A percentile compares a stretch with the other conserved stretches of the same genome.
Conservation (phyloP, 2,329 filamentous ascomycete genomes). For the Pseudogymnoascus sp. region DNA sequence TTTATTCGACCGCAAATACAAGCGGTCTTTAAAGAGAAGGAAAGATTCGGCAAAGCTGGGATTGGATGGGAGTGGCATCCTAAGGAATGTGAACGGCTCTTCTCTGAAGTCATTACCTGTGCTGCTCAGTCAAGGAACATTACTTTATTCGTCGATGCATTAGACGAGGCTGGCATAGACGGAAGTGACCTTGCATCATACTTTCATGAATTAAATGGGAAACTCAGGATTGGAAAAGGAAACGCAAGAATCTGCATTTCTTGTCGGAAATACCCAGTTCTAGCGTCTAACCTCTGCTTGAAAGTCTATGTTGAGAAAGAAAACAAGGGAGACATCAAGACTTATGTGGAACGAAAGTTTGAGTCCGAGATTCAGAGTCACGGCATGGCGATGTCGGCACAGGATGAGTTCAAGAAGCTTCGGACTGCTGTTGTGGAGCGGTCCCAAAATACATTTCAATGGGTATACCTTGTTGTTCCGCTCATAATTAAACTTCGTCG, state of each 20-base stretch:
- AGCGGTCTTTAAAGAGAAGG: conserved; percentile 12
- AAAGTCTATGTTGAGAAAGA: conserved; percentile 20
- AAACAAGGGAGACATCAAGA: conserved; percentile 17
- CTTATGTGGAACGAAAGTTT: conserved; percentile 11
- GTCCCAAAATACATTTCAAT: conserved; percentile 18
- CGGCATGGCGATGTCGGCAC: not conserved
- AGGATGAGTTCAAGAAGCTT: conserved; percentile 7
- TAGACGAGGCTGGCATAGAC: conserved; percentile 21
- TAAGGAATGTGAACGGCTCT: conserved; percentile 10
- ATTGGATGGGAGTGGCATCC: conserved; percentile 15
- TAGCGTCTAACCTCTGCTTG: conserved; percentile 5
- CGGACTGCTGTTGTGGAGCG: conserved; percentile 9
- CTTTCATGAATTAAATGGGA: conserved; percentile 12
- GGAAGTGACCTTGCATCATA: conserved; percentile 15
- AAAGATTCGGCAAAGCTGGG: conserved; percentile 3
- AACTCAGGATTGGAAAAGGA: not conserved
- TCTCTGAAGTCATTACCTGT: conserved; percentile 8
- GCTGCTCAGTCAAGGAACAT: conserved; percentile 6
- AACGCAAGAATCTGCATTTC: conserved; percentile 16
- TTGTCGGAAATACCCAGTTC: conserved; percentile 15
- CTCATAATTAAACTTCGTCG: conserved; percentile 7
- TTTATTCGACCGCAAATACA: conserved; percentile 5
- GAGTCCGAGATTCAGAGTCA: not conserved
- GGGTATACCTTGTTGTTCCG: conserved; percentile 16
- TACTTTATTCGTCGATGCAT: conserved; percentile 21